Evolutionary conservation across 2,329 filamentous ascomycete genomes (phyloP).

Genomic region (Fusarium sambucinum): DNA sequence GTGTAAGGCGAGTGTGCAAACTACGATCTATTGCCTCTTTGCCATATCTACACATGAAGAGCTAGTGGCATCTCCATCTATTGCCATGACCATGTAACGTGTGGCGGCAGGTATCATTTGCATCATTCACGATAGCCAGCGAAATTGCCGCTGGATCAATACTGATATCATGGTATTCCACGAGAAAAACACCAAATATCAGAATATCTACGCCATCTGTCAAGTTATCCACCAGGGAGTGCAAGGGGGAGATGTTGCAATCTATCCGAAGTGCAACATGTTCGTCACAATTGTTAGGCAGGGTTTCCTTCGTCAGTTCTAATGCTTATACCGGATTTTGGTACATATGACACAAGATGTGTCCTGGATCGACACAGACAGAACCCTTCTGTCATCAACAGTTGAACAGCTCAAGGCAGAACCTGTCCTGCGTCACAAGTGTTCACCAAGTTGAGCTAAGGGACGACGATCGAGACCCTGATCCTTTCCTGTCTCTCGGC

Average conservation of each 20-base stretch:
- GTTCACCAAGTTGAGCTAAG: slow-evolving; percentile 1
- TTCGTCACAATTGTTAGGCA: slow-evolving; percentile 10
- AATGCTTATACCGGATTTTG: slow-evolving; percentile 9
- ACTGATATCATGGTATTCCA: background rate
- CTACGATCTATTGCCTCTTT: background rate
- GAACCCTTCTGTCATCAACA: slow-evolving; percentile 14
- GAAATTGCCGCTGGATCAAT: background rate
- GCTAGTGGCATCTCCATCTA: background rate
- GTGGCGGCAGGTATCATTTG: background rate
- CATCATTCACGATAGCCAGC: background rate
- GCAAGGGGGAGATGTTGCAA: background rate
- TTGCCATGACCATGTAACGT: background rate
- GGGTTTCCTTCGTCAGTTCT: background rate
- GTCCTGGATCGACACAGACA: slow-evolving; percentile 12
- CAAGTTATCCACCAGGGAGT: background rate
- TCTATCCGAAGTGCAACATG: background rate
- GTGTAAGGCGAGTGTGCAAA: slow-evolving; percentile 7
- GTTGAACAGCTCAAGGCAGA: slow-evolving; percentile 17
- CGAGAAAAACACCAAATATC: background rate
- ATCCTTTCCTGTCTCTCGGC: slow-evolving; percentile 1
- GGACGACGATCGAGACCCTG: slow-evolving; percentile 34
- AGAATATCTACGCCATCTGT: background rate
- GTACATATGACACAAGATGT: slow-evolving; percentile 3
- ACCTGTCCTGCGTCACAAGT: slow-evolving; percentile 41
- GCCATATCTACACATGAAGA: background rate